phyloP scores from a whole-genome alignment of 169 alveolate species.

The Babesia bovis region DNA sequence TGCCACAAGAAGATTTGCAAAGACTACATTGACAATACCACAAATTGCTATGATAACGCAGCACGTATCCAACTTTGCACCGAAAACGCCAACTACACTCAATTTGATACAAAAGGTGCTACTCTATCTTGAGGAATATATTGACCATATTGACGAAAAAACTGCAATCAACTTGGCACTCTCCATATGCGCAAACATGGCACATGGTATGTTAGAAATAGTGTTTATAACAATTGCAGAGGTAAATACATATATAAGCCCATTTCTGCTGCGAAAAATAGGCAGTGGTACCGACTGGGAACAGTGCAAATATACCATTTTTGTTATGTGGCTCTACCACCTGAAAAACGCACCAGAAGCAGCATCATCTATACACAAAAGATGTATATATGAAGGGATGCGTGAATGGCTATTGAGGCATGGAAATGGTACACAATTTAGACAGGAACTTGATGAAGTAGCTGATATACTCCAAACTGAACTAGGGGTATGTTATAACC shows the following conservation, averaged over 20 bases:
- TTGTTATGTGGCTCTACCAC: constrained; percentile 76
- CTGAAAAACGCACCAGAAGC: constrained; percentile 69
- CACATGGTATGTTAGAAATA: neutral
- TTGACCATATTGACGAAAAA: constrained; percentile 67
- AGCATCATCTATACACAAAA: constrained; percentile 61
- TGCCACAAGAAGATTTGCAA: constrained; percentile 3
- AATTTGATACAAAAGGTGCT: constrained; percentile 39
- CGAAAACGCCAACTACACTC: constrained; percentile 27
- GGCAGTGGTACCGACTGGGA: constrained; percentile 77
- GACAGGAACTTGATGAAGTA: constrained; percentile 26
- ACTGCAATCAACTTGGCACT: constrained; percentile 68
- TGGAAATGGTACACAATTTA: constrained; percentile 41
- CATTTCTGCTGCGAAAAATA: constrained; percentile 75
- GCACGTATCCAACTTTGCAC: constrained; percentile 52
- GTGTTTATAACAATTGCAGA: constrained; percentile 16
- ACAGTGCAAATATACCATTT: constrained; percentile 55
- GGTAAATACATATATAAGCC: constrained; percentile 65
- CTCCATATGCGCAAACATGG: constrained; percentile 50
- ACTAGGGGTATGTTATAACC: constrained; percentile 10
- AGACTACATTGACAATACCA: constrained; percentile 41
- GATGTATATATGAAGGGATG: constrained; percentile 67
- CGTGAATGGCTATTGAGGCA: constrained; percentile 60
- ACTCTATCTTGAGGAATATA: constrained; percentile 70
- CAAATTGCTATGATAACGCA: constrained; percentile 61
- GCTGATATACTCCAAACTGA: constrained; percentile 15